These are phyloP conservation scores for Phytophthora pluvialis DNA, from an alignment of 352 stramenopile genomes.

Conservation along the genomic window DNA sequence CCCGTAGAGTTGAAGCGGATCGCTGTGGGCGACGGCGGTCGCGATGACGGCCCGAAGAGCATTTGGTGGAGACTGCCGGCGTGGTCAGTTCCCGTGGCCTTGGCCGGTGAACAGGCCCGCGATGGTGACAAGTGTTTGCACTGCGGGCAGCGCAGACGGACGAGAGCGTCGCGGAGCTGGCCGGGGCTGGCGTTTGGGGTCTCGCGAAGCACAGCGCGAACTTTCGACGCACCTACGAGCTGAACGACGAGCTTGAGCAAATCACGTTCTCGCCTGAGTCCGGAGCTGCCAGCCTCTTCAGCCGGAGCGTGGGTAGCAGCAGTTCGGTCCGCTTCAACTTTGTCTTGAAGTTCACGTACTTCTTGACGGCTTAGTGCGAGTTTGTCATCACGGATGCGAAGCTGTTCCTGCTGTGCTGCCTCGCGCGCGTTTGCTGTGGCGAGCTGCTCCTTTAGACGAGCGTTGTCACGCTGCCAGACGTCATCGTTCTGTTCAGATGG, in stretches of 20 bases:
- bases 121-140: slow-evolving; percentile 13
- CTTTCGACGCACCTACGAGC: slow-evolving; percentile 28
- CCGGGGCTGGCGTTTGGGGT: slow-evolving; percentile 23
- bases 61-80: slow-evolving; percentile 24
- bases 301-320: background rate
- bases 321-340: slow-evolving; percentile 15
- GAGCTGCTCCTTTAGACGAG: slow-evolving; percentile 27
- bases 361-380: slow-evolving; percentile 26
- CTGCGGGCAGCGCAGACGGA: slow-evolving; percentile 22
- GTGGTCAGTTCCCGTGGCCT: background rate
- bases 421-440: slow-evolving; percentile 13
- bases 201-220: slow-evolving; percentile 24
- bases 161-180: slow-evolving; percentile 22
- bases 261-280: slow-evolving; percentile 25
- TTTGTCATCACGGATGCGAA: slow-evolving; percentile 16
- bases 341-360: slow-evolving; percentile 21
- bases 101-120: background rate
- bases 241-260: slow-evolving; percentile 31
- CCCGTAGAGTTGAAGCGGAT: slow-evolving; percentile 23
- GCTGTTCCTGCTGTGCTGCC: slow-evolving; percentile 15
- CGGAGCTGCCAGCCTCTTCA: slow-evolving; percentile 21
- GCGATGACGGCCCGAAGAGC: slow-evolving; percentile 19
- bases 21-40: slow-evolving; percentile 14
- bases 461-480: slow-evolving; percentile 31
- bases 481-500: slow-evolving; percentile 26